Conservation (phyloP, 2,329 filamentous ascomycete genomes). For the Sphaerulina vaccinii region DNA sequence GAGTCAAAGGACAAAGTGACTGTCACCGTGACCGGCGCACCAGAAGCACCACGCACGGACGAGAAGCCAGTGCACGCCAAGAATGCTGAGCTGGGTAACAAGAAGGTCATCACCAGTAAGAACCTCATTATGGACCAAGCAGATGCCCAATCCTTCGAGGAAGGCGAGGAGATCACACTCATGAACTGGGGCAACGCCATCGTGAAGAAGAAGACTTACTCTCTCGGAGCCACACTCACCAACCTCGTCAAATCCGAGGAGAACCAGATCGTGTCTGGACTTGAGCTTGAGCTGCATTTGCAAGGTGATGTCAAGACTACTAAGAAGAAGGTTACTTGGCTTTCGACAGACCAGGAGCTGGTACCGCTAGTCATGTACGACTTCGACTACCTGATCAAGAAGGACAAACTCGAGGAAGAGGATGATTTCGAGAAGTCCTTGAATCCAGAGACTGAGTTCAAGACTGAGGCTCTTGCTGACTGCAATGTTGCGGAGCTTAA, state of each 20-base stretch:
- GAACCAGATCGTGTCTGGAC: slow-evolving; percentile 59
- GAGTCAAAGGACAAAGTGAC: slow-evolving; percentile 65
- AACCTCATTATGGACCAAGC: slow-evolving; percentile 80
- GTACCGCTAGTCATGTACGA: slow-evolving; percentile 84
- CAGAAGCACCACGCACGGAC: slow-evolving; percentile 55
- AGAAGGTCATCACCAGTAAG: slow-evolving; percentile 77
- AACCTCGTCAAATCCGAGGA: slow-evolving; percentile 50
- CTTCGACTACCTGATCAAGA: slow-evolving; percentile 92
- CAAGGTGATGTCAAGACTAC: slow-evolving; percentile 93
- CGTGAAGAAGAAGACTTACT: slow-evolving; percentile 59
- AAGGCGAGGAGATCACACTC: slow-evolving; percentile 87
- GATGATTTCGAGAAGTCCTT: slow-evolving; percentile 83
- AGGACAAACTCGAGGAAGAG: slow-evolving; percentile 88
- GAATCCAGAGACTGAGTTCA: slow-evolving; percentile 71
- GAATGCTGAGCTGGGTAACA: slow-evolving; percentile 78
- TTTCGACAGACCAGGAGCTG: slow-evolving; percentile 74
- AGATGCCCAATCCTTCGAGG: slow-evolving; percentile 76
- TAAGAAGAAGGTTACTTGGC: slow-evolving; percentile 94
- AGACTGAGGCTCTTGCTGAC: slow-evolving; percentile 74
- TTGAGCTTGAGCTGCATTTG: slow-evolving; percentile 85
- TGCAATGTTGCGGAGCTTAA: slow-evolving; percentile 75
- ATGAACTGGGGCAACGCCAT: slow-evolving; percentile 96
- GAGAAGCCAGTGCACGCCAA: slow-evolving; percentile 87
- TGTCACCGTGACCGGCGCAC: slow-evolving; percentile 34
- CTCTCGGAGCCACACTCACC: slow-evolving; percentile 48